These are phyloP conservation scores for Coniella lustricola DNA, from an alignment of 2,329 filamentous ascomycete genomes.

Conservation along the genomic window DNA sequence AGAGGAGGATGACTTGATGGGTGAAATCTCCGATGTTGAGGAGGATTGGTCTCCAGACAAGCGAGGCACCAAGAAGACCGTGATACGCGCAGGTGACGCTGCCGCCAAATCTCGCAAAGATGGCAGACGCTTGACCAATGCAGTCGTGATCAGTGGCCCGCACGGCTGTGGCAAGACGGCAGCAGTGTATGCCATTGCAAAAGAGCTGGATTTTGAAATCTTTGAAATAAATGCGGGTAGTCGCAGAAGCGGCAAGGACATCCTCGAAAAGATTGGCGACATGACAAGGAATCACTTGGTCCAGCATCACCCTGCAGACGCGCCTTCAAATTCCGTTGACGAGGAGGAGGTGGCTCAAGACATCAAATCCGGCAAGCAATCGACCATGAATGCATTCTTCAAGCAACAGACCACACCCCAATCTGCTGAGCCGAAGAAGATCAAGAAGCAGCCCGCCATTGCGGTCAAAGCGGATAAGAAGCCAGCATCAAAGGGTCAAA, in stretches of 20 bases:
- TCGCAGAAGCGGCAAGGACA: constrained; percentile 79
- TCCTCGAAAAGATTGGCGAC: constrained; percentile 86
- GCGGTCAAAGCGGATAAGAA: constrained; percentile 23
- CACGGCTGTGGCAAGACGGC: constrained; percentile 91
- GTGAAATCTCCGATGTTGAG: constrained; percentile 59
- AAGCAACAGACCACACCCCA: constrained; percentile 40
- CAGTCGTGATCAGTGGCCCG: constrained; percentile 82
- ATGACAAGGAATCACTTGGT: constrained; percentile 97
- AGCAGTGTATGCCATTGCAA: constrained; percentile 82
- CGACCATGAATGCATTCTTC: constrained; percentile 78
- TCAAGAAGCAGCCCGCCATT: constrained; percentile 25
- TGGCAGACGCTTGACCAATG: constrained; percentile 55
- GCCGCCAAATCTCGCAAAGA: constrained; percentile 33
- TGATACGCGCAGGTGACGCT: constrained; percentile 40
- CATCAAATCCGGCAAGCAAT: constrained; percentile 63
- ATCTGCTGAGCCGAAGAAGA: constrained; percentile 24
- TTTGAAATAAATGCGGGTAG: constrained; percentile 89
- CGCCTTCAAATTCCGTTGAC: constrained; percentile 25
- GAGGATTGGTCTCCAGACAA: constrained; percentile 31
- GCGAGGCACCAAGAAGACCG: constrained; percentile 40
- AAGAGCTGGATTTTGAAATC: constrained; percentile 84
- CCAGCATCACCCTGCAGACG: constrained; percentile 36
- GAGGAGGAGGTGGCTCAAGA: constrained; percentile 48
- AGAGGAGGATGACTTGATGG: constrained; percentile 64
- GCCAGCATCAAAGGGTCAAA: constrained; percentile 51